Conservation (phyloP, 306 rosid genomes). For the Elaeagnus macrophylla region DNA sequence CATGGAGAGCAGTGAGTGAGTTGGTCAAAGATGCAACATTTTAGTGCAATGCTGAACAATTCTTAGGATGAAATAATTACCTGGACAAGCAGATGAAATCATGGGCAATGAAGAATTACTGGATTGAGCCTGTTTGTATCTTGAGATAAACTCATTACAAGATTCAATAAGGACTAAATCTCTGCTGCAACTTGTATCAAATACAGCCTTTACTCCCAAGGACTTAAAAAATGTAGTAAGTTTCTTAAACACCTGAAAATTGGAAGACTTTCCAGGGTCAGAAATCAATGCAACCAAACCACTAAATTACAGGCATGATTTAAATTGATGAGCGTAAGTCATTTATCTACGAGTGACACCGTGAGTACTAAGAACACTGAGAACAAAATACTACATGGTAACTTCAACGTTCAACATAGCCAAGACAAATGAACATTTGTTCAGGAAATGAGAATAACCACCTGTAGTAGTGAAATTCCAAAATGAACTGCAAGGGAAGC, state of each 20-base stretch:
- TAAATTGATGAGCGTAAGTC: background rate
- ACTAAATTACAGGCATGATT: background rate
- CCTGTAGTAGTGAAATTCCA: slow-evolving; percentile 80
- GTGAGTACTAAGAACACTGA: background rate
- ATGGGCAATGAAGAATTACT: slow-evolving; percentile 53
- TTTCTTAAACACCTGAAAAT: slow-evolving; percentile 63
- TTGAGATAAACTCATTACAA: slow-evolving; percentile 66
- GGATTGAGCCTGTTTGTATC: slow-evolving; percentile 51
- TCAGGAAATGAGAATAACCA: slow-evolving; percentile 1
- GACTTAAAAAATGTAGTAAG: slow-evolving; percentile 75
- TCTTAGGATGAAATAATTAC: slow-evolving; percentile 29
- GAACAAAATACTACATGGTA: background rate
- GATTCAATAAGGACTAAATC: slow-evolving; percentile 78
- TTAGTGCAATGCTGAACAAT: slow-evolving; percentile 7
- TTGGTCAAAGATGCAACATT: background rate
- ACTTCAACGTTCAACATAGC: slow-evolving; percentile 2
- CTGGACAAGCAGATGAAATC: slow-evolving; percentile 99
- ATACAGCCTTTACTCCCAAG: slow-evolving; percentile 77
- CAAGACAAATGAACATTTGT: slow-evolving; percentile 4
- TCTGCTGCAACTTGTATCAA: slow-evolving; percentile 88
- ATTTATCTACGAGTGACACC: background rate
- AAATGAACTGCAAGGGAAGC: slow-evolving; percentile 82
- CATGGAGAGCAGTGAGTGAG: background rate
- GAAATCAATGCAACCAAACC: background rate
- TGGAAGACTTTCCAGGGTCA: slow-evolving; percentile 7